Percentiles rank a stretch among this genome's conserved stretches.
Evolutionary conservation across 257 asterid genomes (phyloP).

Genomic region (Solanum medicagineum): DNA sequence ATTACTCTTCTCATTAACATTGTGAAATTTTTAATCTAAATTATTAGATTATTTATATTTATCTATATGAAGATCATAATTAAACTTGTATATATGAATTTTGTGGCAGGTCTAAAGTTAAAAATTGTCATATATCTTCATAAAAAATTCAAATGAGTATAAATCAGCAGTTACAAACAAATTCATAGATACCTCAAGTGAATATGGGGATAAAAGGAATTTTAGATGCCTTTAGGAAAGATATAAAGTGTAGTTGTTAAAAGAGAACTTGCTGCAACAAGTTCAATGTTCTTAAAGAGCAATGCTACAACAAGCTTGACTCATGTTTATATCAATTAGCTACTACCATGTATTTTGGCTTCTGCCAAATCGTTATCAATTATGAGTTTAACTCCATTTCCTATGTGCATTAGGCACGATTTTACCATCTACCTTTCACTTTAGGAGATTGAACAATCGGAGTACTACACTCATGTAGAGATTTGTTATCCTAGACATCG

Average conservation of each 20-base stretch:
- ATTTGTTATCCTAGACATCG: neutral
- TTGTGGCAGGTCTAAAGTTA: neutral
- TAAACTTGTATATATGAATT: neutral
- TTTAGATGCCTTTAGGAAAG: neutral
- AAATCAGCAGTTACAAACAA: neutral
- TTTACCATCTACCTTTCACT: constrained; percentile 1
- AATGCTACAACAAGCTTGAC: neutral
- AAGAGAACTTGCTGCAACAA: neutral
- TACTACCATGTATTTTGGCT: neutral
- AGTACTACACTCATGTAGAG: constrained; percentile 3
- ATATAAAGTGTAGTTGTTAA: neutral
- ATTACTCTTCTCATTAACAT: neutral
- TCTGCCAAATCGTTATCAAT: neutral
- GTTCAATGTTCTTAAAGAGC: neutral
- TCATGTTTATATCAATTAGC: neutral
- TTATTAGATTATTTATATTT: too few relatives aligned
- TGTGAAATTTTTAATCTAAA: neutral
- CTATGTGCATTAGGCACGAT: constrained; percentile 22
- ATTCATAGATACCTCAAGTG: neutral
- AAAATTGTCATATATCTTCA: neutral
- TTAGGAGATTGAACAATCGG: neutral
- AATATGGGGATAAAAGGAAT: neutral
- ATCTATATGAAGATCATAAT: neutral
- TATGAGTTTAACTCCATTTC: neutral
- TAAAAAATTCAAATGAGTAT: neutral